Conservation (phyloP, 2,329 filamentous ascomycete genomes). For the Rhynchosporium secalis region DNA sequence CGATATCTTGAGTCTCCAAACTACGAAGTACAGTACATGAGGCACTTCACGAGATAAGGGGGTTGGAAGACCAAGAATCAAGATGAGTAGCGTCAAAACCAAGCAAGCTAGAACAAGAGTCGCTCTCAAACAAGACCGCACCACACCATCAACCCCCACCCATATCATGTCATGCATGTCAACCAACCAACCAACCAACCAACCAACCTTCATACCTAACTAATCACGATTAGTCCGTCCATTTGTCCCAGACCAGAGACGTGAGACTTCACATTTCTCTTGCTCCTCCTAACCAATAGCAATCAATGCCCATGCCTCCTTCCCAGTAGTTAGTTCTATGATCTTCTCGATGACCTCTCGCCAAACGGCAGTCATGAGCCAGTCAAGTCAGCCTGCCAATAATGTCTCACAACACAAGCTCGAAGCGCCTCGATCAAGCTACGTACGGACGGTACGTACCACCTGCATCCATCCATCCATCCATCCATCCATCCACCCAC, state of each 20-base stretch:
- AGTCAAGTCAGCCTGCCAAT: slow-evolving; percentile 13
- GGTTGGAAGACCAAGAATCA: slow-evolving; percentile 2
- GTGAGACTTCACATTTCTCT: background rate
- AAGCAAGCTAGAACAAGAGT: slow-evolving; percentile 4
- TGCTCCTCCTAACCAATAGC: slow-evolving; percentile 1
- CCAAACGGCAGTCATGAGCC: slow-evolving; percentile 11
- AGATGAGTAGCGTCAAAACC: background rate
- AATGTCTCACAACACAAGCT: slow-evolving; percentile 14
- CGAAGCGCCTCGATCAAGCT: background rate
- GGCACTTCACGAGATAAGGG: slow-evolving; percentile 6
- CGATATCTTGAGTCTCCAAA: slow-evolving; percentile 6
- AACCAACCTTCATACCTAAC: background rate
- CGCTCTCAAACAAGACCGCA: background rate
- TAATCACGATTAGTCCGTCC: too few species aligned
- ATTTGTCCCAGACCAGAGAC: too few species aligned
- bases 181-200: background rate
- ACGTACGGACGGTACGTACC: too few species aligned
- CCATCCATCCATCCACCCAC: too few species aligned
- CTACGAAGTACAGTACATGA: background rate
- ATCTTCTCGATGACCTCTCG: background rate
- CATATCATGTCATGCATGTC: background rate
- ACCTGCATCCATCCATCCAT: too few species aligned
- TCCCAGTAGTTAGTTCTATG: background rate
- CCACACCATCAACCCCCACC: background rate
- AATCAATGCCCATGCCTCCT: background rate